Evolutionary conservation across 2,329 filamentous ascomycete genomes (phyloP).

Genomic region (Hymenoscyphus repandus): DNA sequence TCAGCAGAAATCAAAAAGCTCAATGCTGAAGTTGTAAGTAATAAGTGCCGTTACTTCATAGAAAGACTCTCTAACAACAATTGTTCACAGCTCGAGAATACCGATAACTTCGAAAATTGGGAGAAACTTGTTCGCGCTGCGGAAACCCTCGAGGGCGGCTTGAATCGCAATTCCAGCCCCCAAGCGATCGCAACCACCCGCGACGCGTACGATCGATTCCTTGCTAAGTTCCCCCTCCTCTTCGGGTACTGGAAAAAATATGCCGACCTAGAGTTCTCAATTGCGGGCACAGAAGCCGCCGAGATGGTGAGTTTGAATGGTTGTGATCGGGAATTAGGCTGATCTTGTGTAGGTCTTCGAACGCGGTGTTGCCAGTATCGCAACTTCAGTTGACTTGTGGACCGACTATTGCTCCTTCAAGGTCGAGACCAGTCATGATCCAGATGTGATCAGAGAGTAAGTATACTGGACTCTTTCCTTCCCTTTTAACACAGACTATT

Average conservation of each 20-base stretch:
- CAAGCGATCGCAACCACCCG: constrained; percentile 84
- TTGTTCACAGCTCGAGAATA: constrained; percentile 43
- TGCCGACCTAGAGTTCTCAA: constrained; percentile 94
- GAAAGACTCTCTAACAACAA: constrained; percentile 12
- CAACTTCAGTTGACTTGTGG: constrained; percentile 94
- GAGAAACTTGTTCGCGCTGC: constrained; percentile 82
- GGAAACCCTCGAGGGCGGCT: constrained; percentile 81
- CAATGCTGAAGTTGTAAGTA: constrained; percentile 68
- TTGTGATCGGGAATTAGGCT: constrained; percentile 19
- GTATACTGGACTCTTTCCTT: constrained; percentile 66
- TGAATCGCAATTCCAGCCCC: constrained; percentile 94
- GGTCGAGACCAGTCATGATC: constrained; percentile 92
- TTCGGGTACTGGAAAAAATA: constrained; percentile 99
- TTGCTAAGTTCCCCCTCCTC: constrained; percentile 88
- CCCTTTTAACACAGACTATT: constrained; percentile 51
- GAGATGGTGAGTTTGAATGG: constrained; percentile 67
- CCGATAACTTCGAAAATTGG: constrained; percentile 93
- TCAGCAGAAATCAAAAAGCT: constrained; percentile 77
- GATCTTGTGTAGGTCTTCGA: constrained; percentile 70
- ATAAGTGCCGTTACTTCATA: not conserved
- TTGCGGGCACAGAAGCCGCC: constrained; percentile 91
- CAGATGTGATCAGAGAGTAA: constrained; percentile 99
- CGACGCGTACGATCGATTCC: constrained; percentile 85
- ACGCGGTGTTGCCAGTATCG: constrained; percentile 86
- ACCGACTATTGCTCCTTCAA: constrained; percentile 97